A percentile compares a stretch with the other conserved stretches of the same genome.
phyloP scores from a whole-genome alignment of 495 filamentous ascomycete genomes.

The Viridothelium virens region DNA sequence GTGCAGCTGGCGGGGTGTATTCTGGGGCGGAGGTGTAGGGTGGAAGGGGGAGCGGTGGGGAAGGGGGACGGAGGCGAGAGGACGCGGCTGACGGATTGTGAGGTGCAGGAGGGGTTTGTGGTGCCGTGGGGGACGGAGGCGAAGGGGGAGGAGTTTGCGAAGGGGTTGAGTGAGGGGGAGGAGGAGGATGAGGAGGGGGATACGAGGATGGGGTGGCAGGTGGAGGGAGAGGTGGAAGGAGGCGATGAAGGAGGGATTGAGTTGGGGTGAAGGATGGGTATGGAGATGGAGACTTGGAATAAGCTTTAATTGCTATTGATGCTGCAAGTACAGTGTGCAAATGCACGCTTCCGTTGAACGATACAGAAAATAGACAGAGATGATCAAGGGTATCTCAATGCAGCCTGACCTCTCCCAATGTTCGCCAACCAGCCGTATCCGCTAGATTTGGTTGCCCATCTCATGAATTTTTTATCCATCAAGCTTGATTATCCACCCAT shows the following conservation, averaged over 20 bases:
- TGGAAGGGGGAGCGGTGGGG: constrained; percentile 48
- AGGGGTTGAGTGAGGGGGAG: constrained; percentile 24
- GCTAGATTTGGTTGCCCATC: neutral
- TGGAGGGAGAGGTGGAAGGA: neutral
- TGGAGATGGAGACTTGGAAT: neutral
- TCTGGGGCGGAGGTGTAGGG: constrained; percentile 62
- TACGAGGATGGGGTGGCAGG: constrained; percentile 6
- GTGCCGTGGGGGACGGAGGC: constrained; percentile 59
- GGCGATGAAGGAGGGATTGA: neutral
- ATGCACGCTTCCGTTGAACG: too few relatives aligned
- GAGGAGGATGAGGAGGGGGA: constrained; percentile 21
- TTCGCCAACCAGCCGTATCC: neutral
- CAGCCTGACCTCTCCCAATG: neutral
- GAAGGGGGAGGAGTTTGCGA: constrained; percentile 32
- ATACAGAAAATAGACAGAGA: too few relatives aligned
- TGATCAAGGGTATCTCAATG: neutral
- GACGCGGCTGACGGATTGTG: constrained; percentile 71
- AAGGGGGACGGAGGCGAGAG: constrained; percentile 51
- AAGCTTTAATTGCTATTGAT: neutral
- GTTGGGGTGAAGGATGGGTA: neutral
- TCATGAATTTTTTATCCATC: neutral
- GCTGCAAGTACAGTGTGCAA: too few relatives aligned
- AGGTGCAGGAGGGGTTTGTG: constrained; percentile 78
- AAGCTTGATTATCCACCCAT: constrained; percentile 6
- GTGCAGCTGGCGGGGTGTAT: constrained; percentile 75